Evolutionary conservation across 257 asterid species (phyloP).

Genomic region (Fraxinus pennsylvanica): DNA sequence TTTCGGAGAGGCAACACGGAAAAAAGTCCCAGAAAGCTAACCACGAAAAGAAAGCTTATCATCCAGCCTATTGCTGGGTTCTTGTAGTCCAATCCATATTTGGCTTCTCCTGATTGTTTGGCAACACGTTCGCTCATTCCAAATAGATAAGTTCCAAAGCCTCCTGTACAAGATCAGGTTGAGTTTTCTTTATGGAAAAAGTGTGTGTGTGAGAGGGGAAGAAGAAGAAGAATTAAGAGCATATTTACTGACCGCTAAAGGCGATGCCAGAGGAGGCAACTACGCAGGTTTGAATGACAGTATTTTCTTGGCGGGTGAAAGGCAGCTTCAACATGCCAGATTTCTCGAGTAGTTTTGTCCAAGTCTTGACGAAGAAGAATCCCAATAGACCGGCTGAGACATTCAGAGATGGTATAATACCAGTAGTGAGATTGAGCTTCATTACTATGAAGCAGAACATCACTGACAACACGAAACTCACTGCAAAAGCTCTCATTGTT

Average conservation of each 20-base stretch:
- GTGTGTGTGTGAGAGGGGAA: background rate
- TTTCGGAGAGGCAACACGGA: conserved; percentile 67
- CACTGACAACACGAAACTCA: conserved; percentile 52
- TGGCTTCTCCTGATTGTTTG: conserved; percentile 42
- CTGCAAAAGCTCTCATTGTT: conserved; percentile 55
- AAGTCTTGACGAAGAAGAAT: conserved; percentile 58
- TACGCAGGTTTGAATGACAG: conserved; percentile 77
- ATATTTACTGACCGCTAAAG: conserved; percentile 49
- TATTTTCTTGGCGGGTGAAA: conserved; percentile 70
- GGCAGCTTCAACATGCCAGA: conserved; percentile 55
- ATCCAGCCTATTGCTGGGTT: conserved; percentile 61
- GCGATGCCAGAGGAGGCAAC: conserved; percentile 78
- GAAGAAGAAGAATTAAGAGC: background rate
- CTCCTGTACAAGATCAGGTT: conserved; percentile 43
- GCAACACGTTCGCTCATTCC: conserved; percentile 61
- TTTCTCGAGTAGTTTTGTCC: conserved; percentile 50
- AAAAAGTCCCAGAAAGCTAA: conserved; percentile 66
- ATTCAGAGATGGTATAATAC: conserved; percentile 66
- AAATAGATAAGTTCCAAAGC: conserved; percentile 66
- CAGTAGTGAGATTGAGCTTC: conserved; percentile 68
- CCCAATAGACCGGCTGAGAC: conserved; percentile 77
- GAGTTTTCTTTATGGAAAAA: background rate
- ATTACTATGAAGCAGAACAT: conserved; percentile 58
- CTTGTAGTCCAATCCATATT: conserved; percentile 32
- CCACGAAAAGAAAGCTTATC: conserved; percentile 61